These are phyloP conservation scores for Noccaea bulbosa DNA, from an alignment of 345 rosid species.

Conservation along the genomic window DNA sequence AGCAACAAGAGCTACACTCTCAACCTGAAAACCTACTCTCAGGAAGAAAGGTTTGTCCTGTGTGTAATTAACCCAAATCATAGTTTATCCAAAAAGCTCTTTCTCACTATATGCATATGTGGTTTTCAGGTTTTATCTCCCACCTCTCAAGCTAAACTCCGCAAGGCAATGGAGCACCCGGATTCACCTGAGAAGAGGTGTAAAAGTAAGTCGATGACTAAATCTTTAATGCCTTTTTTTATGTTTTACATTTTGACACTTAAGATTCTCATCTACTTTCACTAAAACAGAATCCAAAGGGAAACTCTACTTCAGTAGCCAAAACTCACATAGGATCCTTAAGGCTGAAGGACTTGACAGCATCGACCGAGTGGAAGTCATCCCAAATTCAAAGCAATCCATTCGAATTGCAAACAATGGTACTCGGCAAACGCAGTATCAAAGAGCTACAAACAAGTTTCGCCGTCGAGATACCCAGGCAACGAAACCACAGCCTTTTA, in stretches of 20 bases:
- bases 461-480: slow-evolving; percentile 36
- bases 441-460: slow-evolving; percentile 47
- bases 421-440: slow-evolving; percentile 22
- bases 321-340: slow-evolving; percentile 44
- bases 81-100: slow-evolving; percentile 10
- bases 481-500: slow-evolving; percentile 32
- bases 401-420: slow-evolving; percentile 33
- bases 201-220: slow-evolving; percentile 53
- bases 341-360: slow-evolving; percentile 53
- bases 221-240: not conserved
- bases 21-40: slow-evolving; percentile 65
- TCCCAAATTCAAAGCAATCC: slow-evolving; percentile 45
- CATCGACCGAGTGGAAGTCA: slow-evolving; percentile 48
- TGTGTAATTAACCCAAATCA: slow-evolving; percentile 14
- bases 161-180: slow-evolving; percentile 61
- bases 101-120: slow-evolving; percentile 32
- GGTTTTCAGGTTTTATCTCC: slow-evolving; percentile 81
- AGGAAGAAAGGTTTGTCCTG: slow-evolving; percentile 62
- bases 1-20: slow-evolving; percentile 42
- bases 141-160: slow-evolving; percentile 65
- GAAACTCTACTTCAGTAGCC: slow-evolving; percentile 57
- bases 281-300: slow-evolving; percentile 58
- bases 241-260: slow-evolving; percentile 4
- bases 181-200: slow-evolving; percentile 50
- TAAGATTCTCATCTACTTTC: slow-evolving; percentile 24